Evolutionary conservation across 768 basidiomycete species (phyloP).

Genomic region (Tulasnella calospora): DNA sequence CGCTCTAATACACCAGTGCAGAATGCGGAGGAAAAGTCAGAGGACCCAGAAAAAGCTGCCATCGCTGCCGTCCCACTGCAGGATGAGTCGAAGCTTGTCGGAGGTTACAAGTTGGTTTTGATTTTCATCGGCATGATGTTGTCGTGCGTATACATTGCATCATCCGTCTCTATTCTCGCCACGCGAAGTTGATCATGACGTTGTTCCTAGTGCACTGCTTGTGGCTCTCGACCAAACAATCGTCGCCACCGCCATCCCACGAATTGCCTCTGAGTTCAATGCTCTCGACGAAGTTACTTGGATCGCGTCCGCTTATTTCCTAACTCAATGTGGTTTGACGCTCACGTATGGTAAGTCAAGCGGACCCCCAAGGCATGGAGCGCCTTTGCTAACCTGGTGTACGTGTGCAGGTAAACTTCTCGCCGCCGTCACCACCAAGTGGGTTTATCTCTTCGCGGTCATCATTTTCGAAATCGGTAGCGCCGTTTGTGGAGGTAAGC

Average conservation of each 20-base stretch:
- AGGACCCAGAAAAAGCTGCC: neutral
- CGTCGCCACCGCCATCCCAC: constrained; percentile 26
- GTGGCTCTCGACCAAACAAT: constrained; percentile 28
- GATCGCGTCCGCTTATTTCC: constrained; percentile 28
- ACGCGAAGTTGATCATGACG: neutral
- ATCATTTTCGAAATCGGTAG: constrained; percentile 46
- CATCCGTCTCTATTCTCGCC: neutral
- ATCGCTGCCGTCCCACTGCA: neutral
- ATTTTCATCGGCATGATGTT: constrained; percentile 21
- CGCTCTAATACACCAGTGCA: neutral
- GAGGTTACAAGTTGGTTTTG: constrained; percentile 16
- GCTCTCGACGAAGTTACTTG: constrained; percentile 28
- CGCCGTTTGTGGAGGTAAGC: constrained; percentile 39
- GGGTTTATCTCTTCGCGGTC: constrained; percentile 31
- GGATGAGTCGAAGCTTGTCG: constrained; percentile 14
- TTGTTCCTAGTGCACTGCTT: constrained; percentile 7
- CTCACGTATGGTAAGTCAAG: constrained; percentile 27
- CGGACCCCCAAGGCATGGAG: neutral
- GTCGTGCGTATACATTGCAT: neutral
- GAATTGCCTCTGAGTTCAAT: constrained; percentile 27
- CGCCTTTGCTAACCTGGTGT: constrained; percentile 27
- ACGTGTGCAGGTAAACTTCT: constrained; percentile 22
- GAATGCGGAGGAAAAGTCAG: neutral
- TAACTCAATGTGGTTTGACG: constrained; percentile 26
- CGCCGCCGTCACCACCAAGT: constrained; percentile 34